These are phyloP conservation scores for Thalassiosira exigua DNA, from an alignment of 352 stramenopile genomes.

Conservation along the genomic window DNA sequence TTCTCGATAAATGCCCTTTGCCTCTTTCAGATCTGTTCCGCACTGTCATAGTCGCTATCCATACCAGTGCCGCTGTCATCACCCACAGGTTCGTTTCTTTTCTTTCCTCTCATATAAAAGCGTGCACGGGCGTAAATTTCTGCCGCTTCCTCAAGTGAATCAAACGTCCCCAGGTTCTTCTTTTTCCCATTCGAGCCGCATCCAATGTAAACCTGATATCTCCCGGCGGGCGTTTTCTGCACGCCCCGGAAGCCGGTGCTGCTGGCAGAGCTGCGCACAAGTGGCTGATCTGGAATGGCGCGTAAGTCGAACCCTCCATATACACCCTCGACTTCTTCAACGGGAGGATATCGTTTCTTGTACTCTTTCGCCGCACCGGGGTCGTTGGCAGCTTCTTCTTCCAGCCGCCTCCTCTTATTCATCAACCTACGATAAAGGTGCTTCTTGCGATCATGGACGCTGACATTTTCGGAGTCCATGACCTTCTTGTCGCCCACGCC, in stretches of 20 bases:
- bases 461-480: slow-evolving; percentile 33
- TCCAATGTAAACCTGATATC: not conserved
- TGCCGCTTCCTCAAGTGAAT: not conserved
- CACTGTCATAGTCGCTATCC: too few species aligned
- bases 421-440: slow-evolving; percentile 23
- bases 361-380: not conserved
- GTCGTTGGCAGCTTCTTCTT: not conserved
- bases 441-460: slow-evolving; percentile 29
- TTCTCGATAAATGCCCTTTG: too few species aligned
- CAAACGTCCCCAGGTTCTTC: not conserved
- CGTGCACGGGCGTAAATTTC: not conserved
- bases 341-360: not conserved
- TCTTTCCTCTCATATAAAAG: too few species aligned
- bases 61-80: too few species aligned
- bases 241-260: slow-evolving; percentile 21
- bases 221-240: not conserved
- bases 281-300: slow-evolving; percentile 11
- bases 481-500: not conserved
- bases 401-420: not conserved
- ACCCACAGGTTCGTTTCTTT: too few species aligned
- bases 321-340: not conserved
- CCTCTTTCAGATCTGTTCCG: too few species aligned
- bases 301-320: slow-evolving; percentile 22
- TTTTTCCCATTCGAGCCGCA: not conserved
- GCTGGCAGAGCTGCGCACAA: slow-evolving; percentile 18